phyloP scores from a whole-genome alignment of 208 protist species.

The Phytomonas serpens region DNA sequence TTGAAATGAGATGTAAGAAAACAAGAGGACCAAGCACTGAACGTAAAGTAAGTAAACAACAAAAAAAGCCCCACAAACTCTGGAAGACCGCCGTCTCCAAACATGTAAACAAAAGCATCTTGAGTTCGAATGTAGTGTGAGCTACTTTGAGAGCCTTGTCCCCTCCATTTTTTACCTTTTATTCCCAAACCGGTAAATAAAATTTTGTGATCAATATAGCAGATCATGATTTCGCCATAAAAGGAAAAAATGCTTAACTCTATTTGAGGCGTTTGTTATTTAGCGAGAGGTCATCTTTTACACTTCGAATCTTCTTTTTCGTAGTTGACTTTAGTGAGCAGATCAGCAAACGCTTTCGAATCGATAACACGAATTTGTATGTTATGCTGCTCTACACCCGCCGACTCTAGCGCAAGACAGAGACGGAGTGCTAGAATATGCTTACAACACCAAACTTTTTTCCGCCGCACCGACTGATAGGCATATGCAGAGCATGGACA shows the following conservation, averaged over 20 bases:
- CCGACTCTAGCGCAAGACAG: slow-evolving; percentile 39
- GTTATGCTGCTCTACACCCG: slow-evolving; percentile 40
- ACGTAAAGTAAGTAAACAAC: neutral
- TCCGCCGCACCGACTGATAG: slow-evolving; percentile 59
- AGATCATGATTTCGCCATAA: neutral
- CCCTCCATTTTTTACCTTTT: slow-evolving; percentile 5
- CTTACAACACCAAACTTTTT: slow-evolving; percentile 76
- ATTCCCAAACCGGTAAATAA: neutral
- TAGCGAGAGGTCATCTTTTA: neutral
- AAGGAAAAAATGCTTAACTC: neutral
- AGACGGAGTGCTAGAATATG: slow-evolving; percentile 75
- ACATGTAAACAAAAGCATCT: neutral
- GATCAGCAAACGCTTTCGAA: slow-evolving; percentile 15
- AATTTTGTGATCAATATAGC: neutral
- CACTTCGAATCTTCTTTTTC: neutral
- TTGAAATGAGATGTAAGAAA: slow-evolving; percentile 5
- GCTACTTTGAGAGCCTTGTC: neutral
- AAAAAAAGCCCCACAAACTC: neutral
- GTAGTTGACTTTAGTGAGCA: slow-evolving; percentile 15
- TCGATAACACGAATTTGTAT: slow-evolving; percentile 32
- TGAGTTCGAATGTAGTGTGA: neutral
- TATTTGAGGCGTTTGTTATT: neutral
- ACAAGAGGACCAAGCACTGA: neutral
- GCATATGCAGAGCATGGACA: slow-evolving; percentile 77
- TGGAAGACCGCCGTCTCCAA: neutral